Base-by-base conservation (phyloP, 768 basidiomycete genomes). In the Podaxis mareebaensis region DNA sequence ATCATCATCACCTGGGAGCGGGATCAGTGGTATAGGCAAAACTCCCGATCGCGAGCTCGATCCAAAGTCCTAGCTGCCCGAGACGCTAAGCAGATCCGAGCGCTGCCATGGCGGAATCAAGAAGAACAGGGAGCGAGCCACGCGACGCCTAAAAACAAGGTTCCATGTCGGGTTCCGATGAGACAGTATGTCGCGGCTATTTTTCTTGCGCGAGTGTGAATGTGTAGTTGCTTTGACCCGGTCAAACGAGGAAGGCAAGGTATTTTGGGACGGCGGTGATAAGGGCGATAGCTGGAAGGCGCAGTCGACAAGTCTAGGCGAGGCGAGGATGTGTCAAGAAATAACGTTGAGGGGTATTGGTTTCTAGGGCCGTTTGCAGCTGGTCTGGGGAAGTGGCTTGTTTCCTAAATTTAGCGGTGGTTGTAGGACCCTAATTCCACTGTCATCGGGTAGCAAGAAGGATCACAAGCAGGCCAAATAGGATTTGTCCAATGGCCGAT, bases 191-290 rank as follows among this genome's bases (percentile, higher is more conserved):
- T n/a, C 2, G 8, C 15, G 44, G 20, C 44, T 46, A 15, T 10
- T 46, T 46, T 46, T 15, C 40, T 13, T 42, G 40, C 5, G 44
- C 44, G 17, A 17, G 44, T 8, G 22, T 51, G 44, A 6, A 15
- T 4, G 22, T 51, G 44, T 10, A 26, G 26, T 10, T 22, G 49
- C 8, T 20, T 51, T 51, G 49, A 51, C 49, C 24, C 22, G 49
- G 49, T 51, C 49, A 51, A 51, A 20, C 53, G 33, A 54, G 8
- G 17, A 54, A 53, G 38, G 26, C 20, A 6, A 38, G 22, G 40
- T 55, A 54, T 55, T 61, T 55, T 44, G 17, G 40, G 39, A 62
- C 24, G 28, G 53, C 61, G 61, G 61, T 38, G 61, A 62, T 62
- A 62, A 48, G 40, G 5, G 6, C 30, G 39, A 22, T 36, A 46